Base-by-base conservation (phyloP, 192 early-diverging fungal genomes). In the Ramicandelaber brevisporus region DNA sequence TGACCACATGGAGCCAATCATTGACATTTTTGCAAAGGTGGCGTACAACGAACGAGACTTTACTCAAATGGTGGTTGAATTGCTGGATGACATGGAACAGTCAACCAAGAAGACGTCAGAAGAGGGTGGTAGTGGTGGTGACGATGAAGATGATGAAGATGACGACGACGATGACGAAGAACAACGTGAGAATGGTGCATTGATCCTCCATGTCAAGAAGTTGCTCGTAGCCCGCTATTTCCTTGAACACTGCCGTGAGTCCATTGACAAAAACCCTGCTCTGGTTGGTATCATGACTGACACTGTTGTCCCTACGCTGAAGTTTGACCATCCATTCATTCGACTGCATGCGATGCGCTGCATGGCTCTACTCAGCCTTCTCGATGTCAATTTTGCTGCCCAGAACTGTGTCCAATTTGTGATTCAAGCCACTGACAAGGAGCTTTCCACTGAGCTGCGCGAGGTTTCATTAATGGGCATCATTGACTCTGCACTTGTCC, bases 31-130 rank as follows among this genome's bases (percentile, higher is more conserved):
- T 44, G 64, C 61, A 20, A 70, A 61, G 32, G 65, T 81, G 11
- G 64, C 77, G 3, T 42, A 73, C 29, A 72, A 68, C 38, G 82
- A 90, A 40, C 61, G 65, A 26, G 86, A 90, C 37, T 84, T 84
- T 52, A 80, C 74, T n/a, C 60, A 73, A 36, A 65, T 61, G n/a
- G 68, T 76, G 41, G 63, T 76, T 14, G 78, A 82, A 43, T 67
- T 74, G n/a, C 67, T 82, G 6, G 69, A 62, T 3, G 78, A 81
- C 40, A 73, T 81, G 18, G 66, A 73, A 30, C 59, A 73, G 33
- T 31, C 41, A 14, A 36, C 17, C 14, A n/a, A n/a, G n/a, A n/a
- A n/a, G n/a, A n/a, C 24, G 24, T 25, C 28, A 25, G 56, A 29
- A 39, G 43, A 26, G 42, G 38, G 23, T 38, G 42, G n/a, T n/a